Evolutionary conservation across 1,284 basidiomycete genomes (phyloP).

Genomic region (Cutaneotrichosporon sp.): DNA sequence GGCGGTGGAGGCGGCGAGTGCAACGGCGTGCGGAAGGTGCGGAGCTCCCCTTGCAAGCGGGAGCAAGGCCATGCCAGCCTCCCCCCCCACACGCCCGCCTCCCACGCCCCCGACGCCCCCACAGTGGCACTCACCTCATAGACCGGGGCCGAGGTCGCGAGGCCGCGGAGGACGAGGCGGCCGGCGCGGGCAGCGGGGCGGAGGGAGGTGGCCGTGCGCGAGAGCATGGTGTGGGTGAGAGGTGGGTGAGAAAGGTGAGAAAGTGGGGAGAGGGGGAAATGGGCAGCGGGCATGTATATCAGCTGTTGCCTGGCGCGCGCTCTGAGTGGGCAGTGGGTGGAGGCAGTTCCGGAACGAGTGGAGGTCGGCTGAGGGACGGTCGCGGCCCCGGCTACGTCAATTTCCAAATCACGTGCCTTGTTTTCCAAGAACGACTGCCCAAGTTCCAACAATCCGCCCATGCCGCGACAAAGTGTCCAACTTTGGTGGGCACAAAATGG

Average conservation of each 20-base stretch:
- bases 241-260: not conserved
- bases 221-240: constrained; percentile 5
- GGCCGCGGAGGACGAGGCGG: constrained; percentile 25
- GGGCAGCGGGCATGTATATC: not conserved
- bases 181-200: constrained; percentile 4
- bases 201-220: constrained; percentile 18
- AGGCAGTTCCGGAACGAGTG: too few species aligned
- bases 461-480: not conserved
- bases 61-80: too few species aligned
- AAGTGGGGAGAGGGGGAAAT: not conserved
- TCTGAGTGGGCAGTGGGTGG: not conserved
- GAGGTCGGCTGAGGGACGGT: not conserved
- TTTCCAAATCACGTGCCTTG: not conserved
- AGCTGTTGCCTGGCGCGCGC: not conserved
- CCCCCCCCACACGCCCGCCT: too few species aligned
- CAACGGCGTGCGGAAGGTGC: too few species aligned
- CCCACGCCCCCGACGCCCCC: not conserved
- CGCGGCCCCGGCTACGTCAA: not conserved
- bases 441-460: not conserved
- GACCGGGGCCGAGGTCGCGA: constrained; percentile 23
- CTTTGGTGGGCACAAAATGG: not conserved
- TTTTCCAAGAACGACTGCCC: not conserved
- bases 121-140: constrained; percentile 23
- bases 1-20: not conserved
- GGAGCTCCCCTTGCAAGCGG: too few species aligned